Base-by-base conservation (phyloP, 2,329 filamentous ascomycete genomes). In the Beauveria varroae region DNA sequence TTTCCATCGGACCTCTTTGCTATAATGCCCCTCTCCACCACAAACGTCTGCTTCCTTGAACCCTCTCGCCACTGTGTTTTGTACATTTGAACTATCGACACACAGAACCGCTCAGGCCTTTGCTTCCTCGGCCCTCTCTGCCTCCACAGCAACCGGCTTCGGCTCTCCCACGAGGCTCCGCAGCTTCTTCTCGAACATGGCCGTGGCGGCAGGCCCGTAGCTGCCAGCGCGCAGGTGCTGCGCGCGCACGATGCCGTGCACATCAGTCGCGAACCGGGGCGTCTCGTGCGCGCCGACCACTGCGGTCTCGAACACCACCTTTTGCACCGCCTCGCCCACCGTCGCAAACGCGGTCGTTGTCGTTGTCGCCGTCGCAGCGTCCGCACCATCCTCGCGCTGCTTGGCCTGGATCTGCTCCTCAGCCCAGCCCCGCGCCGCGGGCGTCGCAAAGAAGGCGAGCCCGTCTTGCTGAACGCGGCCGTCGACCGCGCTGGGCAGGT, bases 171-270 rank as follows among this genome's bases (percentile, higher is more conserved):
- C 57, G 14, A 77, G 62, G 54, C 72, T 69, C 46, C 66, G 64
- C 52, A 78, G 60, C 71, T 78, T 79, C 30, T 64, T 70, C 70
- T 78, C 72, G 61, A 79, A 79, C 44, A 66, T 68, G 56, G 71
- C 68, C 53, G 72, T 69, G 34, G 77, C 70, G 51, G 64, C 67
- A 16, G 63, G 63, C 22, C 65, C 65, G 65, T 76, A 78, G 49
- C 75, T 74, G 64, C 72, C 71, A 16, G 73, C 68, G 59, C 73
- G 69, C 61, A 76, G 63, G 51, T 76, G 75, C 70, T 72, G 73
- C 64, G 70, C 70, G 60, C 72, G 69, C 47, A 75, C 68, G 44
- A 74, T 47, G 22, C 69, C 72, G 6, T 72, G 63, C 6, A 73
- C 67, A 30, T 76, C 73, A 43, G 64, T 63, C 18, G 72, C 68